Evolutionary conservation across 2,329 filamentous ascomycete species (phyloP), one percentile per base, ranked within the genome.

Genomic region (Claviceps sp.): DNA sequence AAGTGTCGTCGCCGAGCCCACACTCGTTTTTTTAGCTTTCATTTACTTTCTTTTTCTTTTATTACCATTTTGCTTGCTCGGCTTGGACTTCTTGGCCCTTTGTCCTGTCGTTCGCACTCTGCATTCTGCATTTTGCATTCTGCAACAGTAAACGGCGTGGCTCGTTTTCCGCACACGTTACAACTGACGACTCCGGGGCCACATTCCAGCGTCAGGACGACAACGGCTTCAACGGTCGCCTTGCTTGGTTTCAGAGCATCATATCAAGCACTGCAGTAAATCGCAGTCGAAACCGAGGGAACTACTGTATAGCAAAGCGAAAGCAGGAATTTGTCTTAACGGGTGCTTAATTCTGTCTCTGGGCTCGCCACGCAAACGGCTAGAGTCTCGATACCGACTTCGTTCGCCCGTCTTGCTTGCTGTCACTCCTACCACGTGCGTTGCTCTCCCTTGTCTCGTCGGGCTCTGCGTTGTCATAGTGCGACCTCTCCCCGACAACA

Each of bases 131-230:
- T 40, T 24, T 20, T 44, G 24, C 14, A 13, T 26, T n/a, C 4
- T 34, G 30, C 30, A 34, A 34, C 9, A 34, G 30, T 34, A 4
- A 16, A 49, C 42, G 18, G 26, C 42, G 38, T 37, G 24, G 11
- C 44, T 34, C 16, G 44, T 26, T 47, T 6, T 34, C 9, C 3
- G 30, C 9, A 11, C 30, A 34, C 9, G 30, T 34, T 26, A 18
- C 43, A 16, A 24, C 30, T 16, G 41, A 24, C 48, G 20, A 8
- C 30, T 18, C 38, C 34, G 38, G 22, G 20, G 42, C 40, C 45
- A 38, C 46, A 52, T 52, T 52, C 40, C 50, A 48, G 44, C 40
- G 26, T 41, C 22, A 43, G 45, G 37, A 37, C 38, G 50, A 36
- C 18, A 16, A 36, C 43, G 41, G 47, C 18, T 24, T 24, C 36